Base-by-base conservation (phyloP, 768 basidiomycete genomes). In the Suillus spraguei region DNA sequence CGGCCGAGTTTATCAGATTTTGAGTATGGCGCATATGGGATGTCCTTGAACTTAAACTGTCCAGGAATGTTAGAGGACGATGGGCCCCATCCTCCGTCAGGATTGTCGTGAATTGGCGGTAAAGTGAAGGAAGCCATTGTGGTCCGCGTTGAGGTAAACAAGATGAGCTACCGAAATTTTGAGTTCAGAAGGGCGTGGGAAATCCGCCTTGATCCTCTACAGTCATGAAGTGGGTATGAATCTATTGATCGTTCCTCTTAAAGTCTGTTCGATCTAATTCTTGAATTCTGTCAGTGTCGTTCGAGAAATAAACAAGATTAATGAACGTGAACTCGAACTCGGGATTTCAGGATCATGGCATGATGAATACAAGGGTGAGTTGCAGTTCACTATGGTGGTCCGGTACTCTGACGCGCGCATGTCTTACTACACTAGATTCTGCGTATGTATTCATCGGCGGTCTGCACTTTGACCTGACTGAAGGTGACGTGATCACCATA, bases 1-100 rank as follows among this genome's bases (percentile, higher is more conserved):
- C 97, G 90, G 60, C 94, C 95, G 62, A 99, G 89, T 77, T 98
- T 98, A 83, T 99, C 97, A 42, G 94, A 89, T 87, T 99, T 99
- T 79, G 95, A 95, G 84, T 94, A 99, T 5, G 96, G 96, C 1
- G 97, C 96, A 73, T 99, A 99, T 53, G 97, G 97, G 64, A 99
- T 97, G 70, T 98, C 97, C 77, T 94, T 95, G 85, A 97, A 97
- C 79, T 96, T 95, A 80, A 97, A 98, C 66, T 94, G 89, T 52
- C 90, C 83, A 1, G 97, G 95, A 24, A 96, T 80, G 75, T 92
- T 90, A 0, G 89, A 85, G 4, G 90, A 86, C 7, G 95, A 93
- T 7, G 87, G 87, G 1, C 94, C 94, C 96, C 96, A 98, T 61
- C 93, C 92, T 39, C 93, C 94, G 70, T 96, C 95, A 44, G 90